Conservation (phyloP, 768 basidiomycete genomes). For the Saitozyma sp. region DNA sequence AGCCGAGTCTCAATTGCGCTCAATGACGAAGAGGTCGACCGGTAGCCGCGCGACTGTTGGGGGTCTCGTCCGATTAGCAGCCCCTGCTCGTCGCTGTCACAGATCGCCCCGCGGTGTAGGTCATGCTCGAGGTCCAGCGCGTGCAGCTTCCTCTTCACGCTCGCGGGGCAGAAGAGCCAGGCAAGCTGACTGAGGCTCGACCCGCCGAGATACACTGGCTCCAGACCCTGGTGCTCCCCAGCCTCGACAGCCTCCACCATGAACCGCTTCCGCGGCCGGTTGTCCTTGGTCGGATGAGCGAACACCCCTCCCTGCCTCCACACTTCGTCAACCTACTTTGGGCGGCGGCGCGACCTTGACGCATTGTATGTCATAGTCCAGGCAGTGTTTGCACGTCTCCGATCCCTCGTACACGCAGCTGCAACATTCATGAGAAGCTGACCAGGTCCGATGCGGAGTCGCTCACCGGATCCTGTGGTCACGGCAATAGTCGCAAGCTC, state of each 20-base stretch:
- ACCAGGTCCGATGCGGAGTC: neutral
- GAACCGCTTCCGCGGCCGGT: conserved; percentile 13
- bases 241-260: conserved; percentile 5
- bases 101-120: conserved; percentile 5
- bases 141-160: conserved; percentile 4
- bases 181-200: conserved; percentile 14
- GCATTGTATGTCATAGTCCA: conserved; percentile 7
- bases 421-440: neutral
- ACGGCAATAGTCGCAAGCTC: conserved; percentile 13
- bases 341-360: conserved; percentile 14
- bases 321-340: conserved; percentile 7
- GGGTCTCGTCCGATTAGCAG: conserved; percentile 1
- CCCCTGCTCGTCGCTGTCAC: conserved; percentile 7
- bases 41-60: neutral
- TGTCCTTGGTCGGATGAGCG: conserved; percentile 4
- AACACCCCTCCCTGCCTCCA: neutral
- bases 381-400: conserved; percentile 12
- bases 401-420: conserved; percentile 3
- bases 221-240: conserved; percentile 9
- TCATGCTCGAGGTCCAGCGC: conserved; percentile 4
- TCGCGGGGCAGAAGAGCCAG: conserved; percentile 5
- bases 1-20: conserved; percentile 2
- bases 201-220: conserved; percentile 17
- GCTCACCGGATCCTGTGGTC: conserved; percentile 13
- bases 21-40: conserved; percentile 1